Evolutionary conservation across 2,329 filamentous ascomycete genomes (phyloP).

Genomic region (Fusarium chlamydosporum): DNA sequence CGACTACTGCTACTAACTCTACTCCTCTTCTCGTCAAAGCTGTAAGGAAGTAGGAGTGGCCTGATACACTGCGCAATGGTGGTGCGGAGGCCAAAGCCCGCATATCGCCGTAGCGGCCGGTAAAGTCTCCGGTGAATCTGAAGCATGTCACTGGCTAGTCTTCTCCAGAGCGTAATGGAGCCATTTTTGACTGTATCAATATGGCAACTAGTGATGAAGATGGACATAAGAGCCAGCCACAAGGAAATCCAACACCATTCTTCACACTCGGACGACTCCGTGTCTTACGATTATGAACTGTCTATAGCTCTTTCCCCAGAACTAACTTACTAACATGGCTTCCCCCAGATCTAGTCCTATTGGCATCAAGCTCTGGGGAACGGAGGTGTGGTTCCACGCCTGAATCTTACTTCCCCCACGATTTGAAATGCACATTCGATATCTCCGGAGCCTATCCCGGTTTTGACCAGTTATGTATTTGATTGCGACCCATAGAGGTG

Average conservation of each 20-base stretch:
- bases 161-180: neutral
- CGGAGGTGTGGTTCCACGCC: slow-evolving; percentile 29
- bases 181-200: neutral
- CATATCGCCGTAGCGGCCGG: slow-evolving; percentile 16
- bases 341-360: neutral
- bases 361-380: neutral
- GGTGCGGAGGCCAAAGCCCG: slow-evolving; percentile 40
- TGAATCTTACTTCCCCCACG: slow-evolving; percentile 19
- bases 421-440: slow-evolving; percentile 8
- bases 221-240: slow-evolving; percentile 1
- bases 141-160: neutral
- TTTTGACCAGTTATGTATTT: neutral
- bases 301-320: neutral
- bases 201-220: neutral
- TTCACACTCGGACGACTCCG: neutral
- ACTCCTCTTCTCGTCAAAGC: slow-evolving; percentile 2
- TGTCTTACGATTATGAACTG: neutral
- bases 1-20: slow-evolving; percentile 8
- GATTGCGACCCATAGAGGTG: neutral
- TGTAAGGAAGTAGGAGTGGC: slow-evolving; percentile 19
- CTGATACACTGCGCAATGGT: slow-evolving; percentile 17
- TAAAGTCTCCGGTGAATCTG: slow-evolving; percentile 12
- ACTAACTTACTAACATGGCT: neutral
- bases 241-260: slow-evolving; percentile 22
- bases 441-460: slow-evolving; percentile 24